A percentile compares a stretch with the other conserved stretches of the same genome.
phyloP scores from a whole-genome alignment of 495 filamentous ascomycete species.

The Penicillium bovifimosum region DNA sequence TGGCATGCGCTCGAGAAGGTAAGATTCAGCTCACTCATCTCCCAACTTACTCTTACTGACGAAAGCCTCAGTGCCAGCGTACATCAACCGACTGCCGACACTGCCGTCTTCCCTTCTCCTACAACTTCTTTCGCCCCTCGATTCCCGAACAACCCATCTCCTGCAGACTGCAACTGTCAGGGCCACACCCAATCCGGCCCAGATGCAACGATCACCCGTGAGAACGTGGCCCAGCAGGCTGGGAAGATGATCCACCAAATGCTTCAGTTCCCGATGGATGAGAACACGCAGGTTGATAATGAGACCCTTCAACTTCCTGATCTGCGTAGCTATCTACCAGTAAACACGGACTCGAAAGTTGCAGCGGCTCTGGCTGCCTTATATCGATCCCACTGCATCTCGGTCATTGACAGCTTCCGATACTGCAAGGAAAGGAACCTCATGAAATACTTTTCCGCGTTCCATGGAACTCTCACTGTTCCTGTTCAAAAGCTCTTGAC shows the following conservation, averaged over 20 bases:
- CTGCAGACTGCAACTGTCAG: constrained; percentile 29
- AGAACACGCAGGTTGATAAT: constrained; percentile 49
- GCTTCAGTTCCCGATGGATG: constrained; percentile 58
- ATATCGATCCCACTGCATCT: constrained; percentile 91
- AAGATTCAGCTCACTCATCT: constrained; percentile 4
- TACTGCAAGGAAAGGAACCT: constrained; percentile 94
- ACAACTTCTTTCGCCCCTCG: constrained; percentile 35
- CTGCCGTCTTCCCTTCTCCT: constrained; percentile 65
- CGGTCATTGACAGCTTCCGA: constrained; percentile 87
- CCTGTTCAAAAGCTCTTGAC: constrained; percentile 93
- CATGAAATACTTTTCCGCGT: constrained; percentile 90
- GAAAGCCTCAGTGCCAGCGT: constrained; percentile 28
- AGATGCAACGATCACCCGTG: constrained; percentile 30
- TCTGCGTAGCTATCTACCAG: constrained; percentile 70
- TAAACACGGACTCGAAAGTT: constrained; percentile 69
- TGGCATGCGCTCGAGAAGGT: constrained; percentile 35
- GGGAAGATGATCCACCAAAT: constrained; percentile 57
- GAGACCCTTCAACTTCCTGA: constrained; percentile 70
- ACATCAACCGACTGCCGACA: constrained; percentile 54
- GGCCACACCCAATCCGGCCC: constrained; percentile 12
- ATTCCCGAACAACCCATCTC: constrained; percentile 20
- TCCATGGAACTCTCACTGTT: constrained; percentile 91
- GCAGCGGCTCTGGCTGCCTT: constrained; percentile 76
- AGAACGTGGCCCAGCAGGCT: constrained; percentile 40
- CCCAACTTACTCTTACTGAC: constrained; percentile 6